phyloP scores from a whole-genome alignment of 441 rosid genomes.

The Adansonia gregorii region DNA sequence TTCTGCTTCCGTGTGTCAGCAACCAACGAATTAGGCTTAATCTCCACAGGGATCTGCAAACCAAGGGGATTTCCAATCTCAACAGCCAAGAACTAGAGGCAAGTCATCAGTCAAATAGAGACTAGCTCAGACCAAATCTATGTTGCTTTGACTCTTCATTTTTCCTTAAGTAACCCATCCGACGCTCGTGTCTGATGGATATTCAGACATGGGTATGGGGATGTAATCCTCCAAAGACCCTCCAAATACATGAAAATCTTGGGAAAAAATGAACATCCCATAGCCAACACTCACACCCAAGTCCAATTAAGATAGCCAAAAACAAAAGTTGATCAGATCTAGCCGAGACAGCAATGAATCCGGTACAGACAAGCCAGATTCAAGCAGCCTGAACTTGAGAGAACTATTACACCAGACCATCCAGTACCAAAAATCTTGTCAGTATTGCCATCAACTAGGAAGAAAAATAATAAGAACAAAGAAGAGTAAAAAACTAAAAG shows the following conservation, averaged over 20 bases:
- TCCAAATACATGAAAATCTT: too few relatives aligned
- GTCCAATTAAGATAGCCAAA: too few relatives aligned
- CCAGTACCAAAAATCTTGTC: background rate
- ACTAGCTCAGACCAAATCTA: background rate
- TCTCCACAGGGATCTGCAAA: background rate
- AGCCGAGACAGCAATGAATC: background rate
- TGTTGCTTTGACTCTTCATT: too few relatives aligned
- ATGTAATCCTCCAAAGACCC: too few relatives aligned
- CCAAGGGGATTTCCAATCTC: background rate
- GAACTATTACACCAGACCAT: background rate
- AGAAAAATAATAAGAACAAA: background rate
- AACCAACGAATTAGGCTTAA: background rate
- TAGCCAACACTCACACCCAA: too few relatives aligned
- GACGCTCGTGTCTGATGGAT: too few relatives aligned
- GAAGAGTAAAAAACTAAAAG: background rate
- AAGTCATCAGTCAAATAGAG: background rate
- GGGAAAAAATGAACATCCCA: too few relatives aligned
- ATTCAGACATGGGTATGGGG: too few relatives aligned
- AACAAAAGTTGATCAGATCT: background rate
- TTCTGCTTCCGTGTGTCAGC: background rate
- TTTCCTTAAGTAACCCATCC: too few relatives aligned
- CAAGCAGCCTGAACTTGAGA: background rate
- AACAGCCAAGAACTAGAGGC: background rate
- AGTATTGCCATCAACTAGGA: background rate
- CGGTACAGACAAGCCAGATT: background rate